Percentiles rank a stretch among this genome's conserved stretches.
These are phyloP conservation scores for Talaromyces sp. DNA, from an alignment of 2,329 filamentous ascomycete species.

Conservation along the genomic window DNA sequence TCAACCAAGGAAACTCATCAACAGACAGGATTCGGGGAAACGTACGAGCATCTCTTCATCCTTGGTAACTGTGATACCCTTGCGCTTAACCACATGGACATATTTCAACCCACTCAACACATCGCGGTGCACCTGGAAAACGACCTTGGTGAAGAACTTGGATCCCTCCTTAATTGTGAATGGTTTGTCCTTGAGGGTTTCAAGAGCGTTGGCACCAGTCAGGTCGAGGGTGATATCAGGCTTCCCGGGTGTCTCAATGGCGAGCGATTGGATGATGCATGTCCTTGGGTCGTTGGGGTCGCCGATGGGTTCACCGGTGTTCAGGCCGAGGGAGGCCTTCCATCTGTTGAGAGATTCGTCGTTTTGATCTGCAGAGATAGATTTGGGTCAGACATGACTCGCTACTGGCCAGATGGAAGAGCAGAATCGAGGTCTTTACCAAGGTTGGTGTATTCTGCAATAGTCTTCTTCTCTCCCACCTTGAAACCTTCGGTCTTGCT, in stretches of 20 bases:
- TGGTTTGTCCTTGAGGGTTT: conserved; percentile 80
- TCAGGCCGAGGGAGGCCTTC: conserved; percentile 92
- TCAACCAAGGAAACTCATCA: not conserved
- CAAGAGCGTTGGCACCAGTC: conserved; percentile 68
- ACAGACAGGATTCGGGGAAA: conserved; percentile 23
- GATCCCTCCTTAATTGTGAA: conserved; percentile 97
- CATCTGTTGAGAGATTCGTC: conserved; percentile 96
- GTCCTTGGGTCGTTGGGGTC: conserved; percentile 80
- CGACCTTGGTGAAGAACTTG: conserved; percentile 89
- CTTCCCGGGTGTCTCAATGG: conserved; percentile 81
- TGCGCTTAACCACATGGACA: conserved; percentile 87
- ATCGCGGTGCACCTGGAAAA: conserved; percentile 95
- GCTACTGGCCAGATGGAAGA: not conserved
- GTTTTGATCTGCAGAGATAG: conserved; percentile 51
- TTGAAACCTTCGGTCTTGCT: conserved; percentile 95
- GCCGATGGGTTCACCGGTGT: conserved; percentile 66
- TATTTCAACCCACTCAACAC: conserved; percentile 95
- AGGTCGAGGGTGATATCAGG: conserved; percentile 87
- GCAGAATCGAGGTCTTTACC: conserved; percentile 55
- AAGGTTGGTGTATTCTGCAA: conserved; percentile 91
- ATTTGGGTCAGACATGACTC: not conserved
- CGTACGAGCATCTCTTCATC: conserved; percentile 96
- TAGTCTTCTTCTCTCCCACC: conserved; percentile 96
- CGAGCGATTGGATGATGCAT: conserved; percentile 89
- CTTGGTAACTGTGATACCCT: conserved; percentile 84